These are phyloP conservation scores for Saccharomyces pastorianus DNA, from an alignment of 1,139 yeast genomes.

Conservation along the genomic window DNA sequence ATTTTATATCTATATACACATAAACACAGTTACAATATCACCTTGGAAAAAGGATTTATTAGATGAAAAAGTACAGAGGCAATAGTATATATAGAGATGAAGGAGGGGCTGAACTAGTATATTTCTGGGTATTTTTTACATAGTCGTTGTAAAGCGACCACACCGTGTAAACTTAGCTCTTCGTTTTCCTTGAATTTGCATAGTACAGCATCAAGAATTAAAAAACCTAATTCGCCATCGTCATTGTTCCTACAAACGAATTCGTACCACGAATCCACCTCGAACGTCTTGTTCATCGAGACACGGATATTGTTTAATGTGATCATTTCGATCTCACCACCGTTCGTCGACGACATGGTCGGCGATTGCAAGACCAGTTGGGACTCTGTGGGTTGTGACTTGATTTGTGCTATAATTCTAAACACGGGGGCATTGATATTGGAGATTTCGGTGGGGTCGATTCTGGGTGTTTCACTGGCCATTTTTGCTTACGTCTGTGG, in stretches of 20 bases:
- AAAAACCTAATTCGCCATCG: slow-evolving; percentile 29
- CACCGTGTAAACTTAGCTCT: slow-evolving; percentile 26
- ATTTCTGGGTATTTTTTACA: slow-evolving; percentile 27
- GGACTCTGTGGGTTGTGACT: slow-evolving; percentile 26
- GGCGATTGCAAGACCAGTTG: slow-evolving; percentile 25
- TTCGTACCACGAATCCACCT: slow-evolving; percentile 28
- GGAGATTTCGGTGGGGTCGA: slow-evolving; percentile 26
- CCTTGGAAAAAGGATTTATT: neutral
- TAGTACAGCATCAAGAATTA: slow-evolving; percentile 28
- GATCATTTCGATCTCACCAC: slow-evolving; percentile 24
- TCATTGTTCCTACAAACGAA: slow-evolving; percentile 30
- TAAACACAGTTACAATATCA: neutral
- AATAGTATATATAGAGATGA: neutral
- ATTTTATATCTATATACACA: neutral
- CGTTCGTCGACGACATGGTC: slow-evolving; percentile 7
- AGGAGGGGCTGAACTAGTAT: slow-evolving; percentile 10
- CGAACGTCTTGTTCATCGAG: slow-evolving; percentile 22
- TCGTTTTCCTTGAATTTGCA: slow-evolving; percentile 26
- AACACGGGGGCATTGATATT: slow-evolving; percentile 23
- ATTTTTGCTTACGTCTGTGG: slow-evolving; percentile 7
- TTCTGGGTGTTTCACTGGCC: slow-evolving; percentile 31
- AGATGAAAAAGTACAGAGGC: neutral
- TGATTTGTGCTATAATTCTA: slow-evolving; percentile 29
- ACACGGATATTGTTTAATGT: slow-evolving; percentile 25
- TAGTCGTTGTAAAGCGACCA: slow-evolving; percentile 28